Conservation (phyloP, 1,284 basidiomycete genomes). For the Ceratorhiza oryzae-sativae region DNA sequence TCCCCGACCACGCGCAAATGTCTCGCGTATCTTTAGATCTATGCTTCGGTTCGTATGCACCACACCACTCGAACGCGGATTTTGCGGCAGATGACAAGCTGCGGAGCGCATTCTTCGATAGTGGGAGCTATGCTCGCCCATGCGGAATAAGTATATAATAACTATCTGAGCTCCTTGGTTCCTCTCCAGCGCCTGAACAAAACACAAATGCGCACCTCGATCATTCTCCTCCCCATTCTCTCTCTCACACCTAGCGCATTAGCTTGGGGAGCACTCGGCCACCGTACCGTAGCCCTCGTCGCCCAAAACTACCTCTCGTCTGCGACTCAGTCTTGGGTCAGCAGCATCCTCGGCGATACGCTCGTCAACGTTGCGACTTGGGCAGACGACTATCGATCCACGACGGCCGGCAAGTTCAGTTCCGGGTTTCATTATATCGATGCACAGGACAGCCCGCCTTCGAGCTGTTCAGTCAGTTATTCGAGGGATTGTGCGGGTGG, state of each 20-base stretch:
- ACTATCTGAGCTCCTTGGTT: neutral
- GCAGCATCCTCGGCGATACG: slow-evolving; percentile 34
- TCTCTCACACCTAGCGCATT: slow-evolving; percentile 19
- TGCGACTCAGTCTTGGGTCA: slow-evolving; percentile 29
- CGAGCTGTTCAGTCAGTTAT: slow-evolving; percentile 38
- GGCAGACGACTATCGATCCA: slow-evolving; percentile 35
- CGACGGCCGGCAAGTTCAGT: slow-evolving; percentile 27
- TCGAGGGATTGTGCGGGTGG: slow-evolving; percentile 37
- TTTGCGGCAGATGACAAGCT: neutral
- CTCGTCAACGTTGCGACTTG: slow-evolving; percentile 39
- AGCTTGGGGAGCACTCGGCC: slow-evolving; percentile 36
- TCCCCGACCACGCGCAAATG: slow-evolving; percentile 28
- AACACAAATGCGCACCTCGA: slow-evolving; percentile 15
- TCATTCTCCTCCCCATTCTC: slow-evolving; percentile 12
- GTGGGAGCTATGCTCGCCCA: neutral
- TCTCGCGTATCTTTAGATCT: slow-evolving; percentile 8
- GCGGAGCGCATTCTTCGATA: neutral
- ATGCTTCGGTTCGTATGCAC: neutral
- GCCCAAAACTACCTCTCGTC: slow-evolving; percentile 40
- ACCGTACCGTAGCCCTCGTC: slow-evolving; percentile 40
- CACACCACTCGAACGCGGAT: neutral
- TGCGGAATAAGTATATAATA: neutral
- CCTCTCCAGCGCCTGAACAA: neutral
- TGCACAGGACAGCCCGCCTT: slow-evolving; percentile 38
- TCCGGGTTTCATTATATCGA: slow-evolving; percentile 40